Base-by-base conservation (phyloP, 805 yeast species). In the Saturnispora sanitii region DNA sequence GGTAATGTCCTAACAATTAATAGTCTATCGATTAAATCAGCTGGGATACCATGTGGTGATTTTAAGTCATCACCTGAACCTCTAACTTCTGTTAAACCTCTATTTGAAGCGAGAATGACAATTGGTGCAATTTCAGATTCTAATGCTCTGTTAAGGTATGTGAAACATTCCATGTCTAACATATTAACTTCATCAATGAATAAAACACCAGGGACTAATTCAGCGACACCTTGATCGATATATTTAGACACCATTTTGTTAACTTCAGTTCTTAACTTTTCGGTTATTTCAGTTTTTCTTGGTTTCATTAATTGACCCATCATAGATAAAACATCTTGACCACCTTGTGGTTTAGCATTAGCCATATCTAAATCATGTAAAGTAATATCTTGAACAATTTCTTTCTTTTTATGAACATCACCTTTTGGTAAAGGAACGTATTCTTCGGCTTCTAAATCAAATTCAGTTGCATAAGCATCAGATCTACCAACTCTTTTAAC, bases 371-470 rank as follows among this genome's bases (percentile, higher is more conserved):
- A 84, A 63, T 92, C 99, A 65, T 92, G 97, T 51, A 92, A 70
- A 2, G 96, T 85, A n/a, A 92, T 96, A 2, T 96, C 94, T 64
- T 92, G 99, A 27, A 88, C 95, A 27, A 87, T 94, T 57, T 87
- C 94, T 58, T 85, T 86, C 55, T 96, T 79, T 58, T 85, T 84
- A 67, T 92, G 98, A 56, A 92, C 75, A 68, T 92, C 99, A 43
- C 99, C 99, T 61, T 92, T 96, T 30, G 99, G 99, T 59, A 95
- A 82, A 64, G 92, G 96, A 44, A 92, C 95, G 60, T 92, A 92
- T 63, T 87, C 88, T 37, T 96, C 88, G 49, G 94, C 97, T 40
- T 96, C 95, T 17, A 97, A 96, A 65, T 92, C 99, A 62, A 92
- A 92, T 63, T 92, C 98, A 53, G 98, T 75, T 5, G 96, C 94